Conservation (phyloP, 2,329 filamentous ascomycete species). For the Penicillium brevicompactum region DNA sequence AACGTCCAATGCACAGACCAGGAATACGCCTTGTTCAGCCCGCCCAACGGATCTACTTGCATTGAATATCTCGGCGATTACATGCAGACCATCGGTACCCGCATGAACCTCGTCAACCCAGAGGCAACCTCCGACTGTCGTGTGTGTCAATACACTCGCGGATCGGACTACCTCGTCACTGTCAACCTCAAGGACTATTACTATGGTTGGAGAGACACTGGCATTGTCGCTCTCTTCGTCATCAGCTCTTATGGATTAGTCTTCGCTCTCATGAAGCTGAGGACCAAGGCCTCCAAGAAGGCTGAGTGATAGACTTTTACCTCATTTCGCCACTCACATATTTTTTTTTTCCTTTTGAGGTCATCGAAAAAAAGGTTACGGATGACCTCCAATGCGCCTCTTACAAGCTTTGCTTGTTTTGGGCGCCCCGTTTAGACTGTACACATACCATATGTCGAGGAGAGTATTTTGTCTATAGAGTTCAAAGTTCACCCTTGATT, state of each 20-base stretch:
- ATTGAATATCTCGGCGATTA: slow-evolving; percentile 59
- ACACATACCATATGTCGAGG: not conserved
- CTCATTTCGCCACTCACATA: too few species aligned
- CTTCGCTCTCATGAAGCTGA: slow-evolving; percentile 41
- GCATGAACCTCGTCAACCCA: slow-evolving; percentile 61
- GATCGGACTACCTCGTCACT: slow-evolving; percentile 60
- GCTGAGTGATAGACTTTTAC: slow-evolving; percentile 24
- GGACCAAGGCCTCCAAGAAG: slow-evolving; percentile 39
- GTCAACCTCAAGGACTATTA: slow-evolving; percentile 63
- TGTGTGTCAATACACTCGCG: slow-evolving; percentile 63
- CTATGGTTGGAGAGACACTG: slow-evolving; percentile 68
- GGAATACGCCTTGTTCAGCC: slow-evolving; percentile 30
- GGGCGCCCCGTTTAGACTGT: too few species aligned
- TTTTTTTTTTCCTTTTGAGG: too few species aligned
- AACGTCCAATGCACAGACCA: slow-evolving; percentile 26
- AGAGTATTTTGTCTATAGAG: not conserved
- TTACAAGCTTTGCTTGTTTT: not conserved
- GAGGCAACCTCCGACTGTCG: slow-evolving; percentile 57
- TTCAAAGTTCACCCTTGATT: too few species aligned
- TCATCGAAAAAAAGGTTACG: too few species aligned
- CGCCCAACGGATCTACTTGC: slow-evolving; percentile 55
- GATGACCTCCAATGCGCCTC: too few species aligned
- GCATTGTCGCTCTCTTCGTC: slow-evolving; percentile 59
- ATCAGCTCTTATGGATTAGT: slow-evolving; percentile 56
- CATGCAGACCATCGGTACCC: slow-evolving; percentile 48